Evolutionary conservation across 2,329 filamentous ascomycete species (phyloP), one percentile per base, ranked within the genome.

Genomic region (Alternaria alternata): DNA sequence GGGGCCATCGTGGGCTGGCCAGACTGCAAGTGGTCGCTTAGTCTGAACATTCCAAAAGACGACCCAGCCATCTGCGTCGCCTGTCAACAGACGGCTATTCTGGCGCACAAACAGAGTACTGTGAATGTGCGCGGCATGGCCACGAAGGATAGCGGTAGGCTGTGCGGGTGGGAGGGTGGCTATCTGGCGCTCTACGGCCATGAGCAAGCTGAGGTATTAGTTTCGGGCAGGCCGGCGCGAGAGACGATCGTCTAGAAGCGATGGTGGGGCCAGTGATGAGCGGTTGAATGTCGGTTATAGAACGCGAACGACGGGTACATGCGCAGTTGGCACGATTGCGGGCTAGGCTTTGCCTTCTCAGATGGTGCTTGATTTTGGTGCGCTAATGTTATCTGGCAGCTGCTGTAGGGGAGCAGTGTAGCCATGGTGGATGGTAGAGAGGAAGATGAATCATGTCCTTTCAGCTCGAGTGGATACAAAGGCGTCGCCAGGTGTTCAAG

Each of bases 21-120:
- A 99, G 4, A 95, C 92, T 1, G 90, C 92, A 8, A 88, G 84
- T 0, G 94, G 87, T 34, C 95, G 86, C 83, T 96, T 94, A 52
- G 89, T 91, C 26, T 89, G 86, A 39, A 96, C 82, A 74, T 92
- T 90, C 95, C 95, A 99, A 22, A 93, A 81, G 7, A 96, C 86
- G 34, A 97, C 84, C 85, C 91, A 97, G 60, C 95, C 95, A 42
- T 97, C 91, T 8, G 93, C 91, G 79, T 99, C 95, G 36, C 91
- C 94, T 0, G 93, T 95, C 12, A 92, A 82, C 6, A 99, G 87
- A 34, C 92, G 89, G 59, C 87, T 84, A 75, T 97, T 97, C 41
- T 81, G 78, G 54, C 87, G 85, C 67, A 92, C 83, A 74, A 98
- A 94, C 53, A 86, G 81, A 4, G 94, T 84, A 20, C 88, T 87